Evolutionary conservation across 345 rosid species (phyloP), one percentile per base, ranked within the genome.

Genomic region (Microthlaspi erraticum): DNA sequence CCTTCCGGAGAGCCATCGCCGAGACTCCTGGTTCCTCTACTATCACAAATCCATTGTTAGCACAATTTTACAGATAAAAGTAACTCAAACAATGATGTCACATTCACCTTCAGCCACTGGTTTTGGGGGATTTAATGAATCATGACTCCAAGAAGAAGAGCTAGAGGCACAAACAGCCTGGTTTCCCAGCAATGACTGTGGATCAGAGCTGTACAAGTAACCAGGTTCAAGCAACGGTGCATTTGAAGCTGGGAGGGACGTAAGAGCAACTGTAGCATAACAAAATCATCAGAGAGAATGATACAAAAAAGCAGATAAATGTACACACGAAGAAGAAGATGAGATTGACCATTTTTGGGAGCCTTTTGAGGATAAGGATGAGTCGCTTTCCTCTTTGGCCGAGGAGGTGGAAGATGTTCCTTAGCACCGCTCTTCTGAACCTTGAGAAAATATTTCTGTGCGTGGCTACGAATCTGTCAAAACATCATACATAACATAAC

Each of bases 281-380:
- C 20, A 70, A 32, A 49, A 44, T 33, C 49, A 38, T 78, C 54
- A 79, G 60, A 39, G 16, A 60, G 70, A 56, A 26, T 10, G 68
- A 71, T n/a, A 6, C n/a, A 48, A 43, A 52, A 5, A 8, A 54
- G 5, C 1, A 26, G 31, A 18, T 5, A n/a, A 19, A 36, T 6
- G 9, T 50, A 23, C 19, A 12, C 8, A 11, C 17, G 41, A 20
- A 37, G 31, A 26, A 71, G 69, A 20, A 29, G 60, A 56, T 23
- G 0, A 36, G 12, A 71, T 43, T 46, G 0, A 88, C 97, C 92
- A 77, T 46, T 82, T 80, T 86, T 89, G 58, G 92, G 79, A 18
- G 97, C 91, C 71, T 91, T 93, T n/a, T 87, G 97, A 19, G 97
- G 98, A 66, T 93, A 93, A 1, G 98, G 97, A 84, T 86, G 96